Evolutionary conservation across 106 monocot genomes (phyloP), one percentile per base, ranked within the genome.

Genomic region (Platanthera zijinensis): DNA sequence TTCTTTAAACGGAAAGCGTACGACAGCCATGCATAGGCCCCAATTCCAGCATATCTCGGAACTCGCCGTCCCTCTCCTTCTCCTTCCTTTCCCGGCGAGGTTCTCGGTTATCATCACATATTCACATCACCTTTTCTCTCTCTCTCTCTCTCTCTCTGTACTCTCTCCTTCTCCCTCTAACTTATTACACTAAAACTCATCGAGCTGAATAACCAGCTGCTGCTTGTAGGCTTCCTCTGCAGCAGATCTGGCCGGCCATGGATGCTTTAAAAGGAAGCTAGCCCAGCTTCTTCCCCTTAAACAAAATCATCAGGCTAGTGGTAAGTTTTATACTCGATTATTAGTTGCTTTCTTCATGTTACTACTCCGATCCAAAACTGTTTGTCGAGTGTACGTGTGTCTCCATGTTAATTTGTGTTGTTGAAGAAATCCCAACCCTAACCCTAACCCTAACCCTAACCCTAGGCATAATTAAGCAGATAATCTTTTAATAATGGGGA

Each of bases 21-120:
- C 66, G 66, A 66, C 32, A 66, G 30, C 59, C 59, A 61, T 61
- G 59, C 59, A 61, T 21, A 61, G 59, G 5, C 66, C 39, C 66
- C 66, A 66, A 11, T 66, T 66, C 30, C 66, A 66, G 66, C 66
- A 66, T 66, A 32, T 66, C 66, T 66, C 17, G 66, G 66, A 66
- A 66, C 66, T 61, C 59, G 59, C 11, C 59, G n/a, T 66, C 66
- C 66, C 11, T 30, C 66, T 66, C 32, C 66, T 66, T 10, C 62
- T 63, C 32, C 66, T 66, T 66, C 66, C 66, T 66, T 32, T 66
- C 11, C 66, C 32, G 25, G 30, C 66, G 28, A 66, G 11, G 10
- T 25, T 30, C 10, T 39, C 39, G 39, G 13, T 53, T 53, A 53
- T 53, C 11, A 66, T 30, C 30, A 30, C 28, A 28, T 64, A 64